Evolutionary conservation across 768 basidiomycete species (phyloP), one percentile per base, ranked within the genome.

Genomic region (Sarcodon aspratus): DNA sequence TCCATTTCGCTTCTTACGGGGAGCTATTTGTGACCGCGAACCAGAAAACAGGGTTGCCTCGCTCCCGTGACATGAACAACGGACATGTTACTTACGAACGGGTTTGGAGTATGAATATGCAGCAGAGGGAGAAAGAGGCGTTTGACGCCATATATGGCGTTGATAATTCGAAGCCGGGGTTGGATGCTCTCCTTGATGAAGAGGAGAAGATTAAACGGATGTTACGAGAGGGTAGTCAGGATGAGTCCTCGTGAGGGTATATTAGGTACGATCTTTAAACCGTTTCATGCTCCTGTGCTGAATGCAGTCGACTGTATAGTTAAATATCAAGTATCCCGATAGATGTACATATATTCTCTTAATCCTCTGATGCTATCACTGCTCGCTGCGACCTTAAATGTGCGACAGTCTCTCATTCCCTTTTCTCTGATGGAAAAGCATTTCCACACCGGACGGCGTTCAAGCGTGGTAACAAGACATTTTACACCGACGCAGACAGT

Each of bases 91-190:
- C 15, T 9, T 40, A 11, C 70, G 69, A 69, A 67, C 64, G 46
- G 51, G 50, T 10, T 35, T 55, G 70, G 56, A 60, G 57, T 32
- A 44, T 50, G 3, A 45, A 48, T 42, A 18, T 47, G 21, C 45
- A 50, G 32, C 52, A 50, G 44, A 66, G 77, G 50, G 74, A 76
- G 54, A 46, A 48, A 37, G 68, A 62, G 61, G 72, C 80, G 47
- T 59, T 72, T 47, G 69, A 71, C 52, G 74, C 78, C 44, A 56
- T 82, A 51, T 78, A 74, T 58, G 80, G 80, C 10, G 67, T 74
- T 32, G 66, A 72, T 44, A 55, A 52, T 3, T 48, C 54, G 12
- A 46, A 47, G 50, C 78, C 78, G 5, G 74, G 74, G 1, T 59
- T 72, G 53, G 78, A 78, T 43, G 61, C 68, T 9, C 45, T 80